Base-by-base conservation (phyloP, 495 filamentous ascomycete species). In the Halenospora varia region DNA sequence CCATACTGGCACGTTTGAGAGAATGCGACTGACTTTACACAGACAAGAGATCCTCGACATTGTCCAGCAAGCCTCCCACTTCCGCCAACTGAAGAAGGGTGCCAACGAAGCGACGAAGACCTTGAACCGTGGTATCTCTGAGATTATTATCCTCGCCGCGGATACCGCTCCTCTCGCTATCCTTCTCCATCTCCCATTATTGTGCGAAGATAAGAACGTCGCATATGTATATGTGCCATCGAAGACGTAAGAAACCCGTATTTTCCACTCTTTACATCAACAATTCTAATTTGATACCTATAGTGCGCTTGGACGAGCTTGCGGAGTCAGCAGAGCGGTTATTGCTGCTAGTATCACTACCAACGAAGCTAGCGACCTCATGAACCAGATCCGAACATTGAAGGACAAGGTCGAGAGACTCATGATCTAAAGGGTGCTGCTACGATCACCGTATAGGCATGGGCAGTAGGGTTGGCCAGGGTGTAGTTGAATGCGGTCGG, bases 361-460 rank as follows among this genome's bases (percentile, higher is more conserved):
- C 64, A 97, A 97, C 79, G 94, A 97, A 75, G 90, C 88, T 13
- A 87, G 82, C 55, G 94, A 97, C 68, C 78, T 97, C 25, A 86
- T 85, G 73, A 77, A 78, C 61, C 89, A 94, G 81, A 96, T 97
- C 71, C 77, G 87, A 56, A 73, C 79, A 46, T 73, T 97, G 66
- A 96, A 93, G 81, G 87, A 92, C 71, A 94, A 96, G 86, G 90
- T 98, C 42, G 94, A 98, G 80, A 82, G 94, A 66, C 80, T 97
- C 54, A 90, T 93, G 84, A 95, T 98, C 75, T 98, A 90, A 84
- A 68, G 10, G n/a, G n/a, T n/a, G n/a, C n/a, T n/a, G n/a, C n/a
- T n/a, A n/a, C n/a, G n/a, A n/a, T 19, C 24, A 23, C n/a, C n/a
- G 23, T 42, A 20, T 6, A 10, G 10, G 48, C 23, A 11, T 57